Evolutionary conservation across 192 early-diverging fungal species (phyloP).

Genomic region (Spinellus fusiger): DNA sequence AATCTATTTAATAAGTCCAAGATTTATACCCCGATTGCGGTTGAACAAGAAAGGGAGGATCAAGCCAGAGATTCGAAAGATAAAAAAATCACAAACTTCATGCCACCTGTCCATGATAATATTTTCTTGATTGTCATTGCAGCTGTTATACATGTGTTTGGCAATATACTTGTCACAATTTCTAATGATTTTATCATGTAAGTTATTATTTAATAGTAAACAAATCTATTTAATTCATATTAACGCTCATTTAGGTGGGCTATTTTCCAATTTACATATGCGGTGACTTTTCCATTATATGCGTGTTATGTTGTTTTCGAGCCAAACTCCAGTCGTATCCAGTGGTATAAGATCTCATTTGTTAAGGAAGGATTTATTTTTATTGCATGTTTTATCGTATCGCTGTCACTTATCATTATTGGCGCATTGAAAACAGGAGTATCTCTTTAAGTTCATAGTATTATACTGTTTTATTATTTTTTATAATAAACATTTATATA

Average conservation of each 20-base stretch:
- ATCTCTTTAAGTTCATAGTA: no score
- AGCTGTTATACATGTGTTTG: slow-evolving; percentile 15
- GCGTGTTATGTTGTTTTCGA: slow-evolving; percentile 5
- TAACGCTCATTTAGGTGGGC: slow-evolving; percentile 7
- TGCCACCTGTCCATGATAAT: slow-evolving; percentile 1
- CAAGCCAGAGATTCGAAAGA: not conserved
- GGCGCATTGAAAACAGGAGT: no score
- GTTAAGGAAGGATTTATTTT: not conserved
- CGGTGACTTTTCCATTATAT: slow-evolving; percentile 18
- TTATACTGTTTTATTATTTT: no score
- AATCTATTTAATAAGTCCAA: slow-evolving; percentile 1
- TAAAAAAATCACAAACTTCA: slow-evolving; percentile 2
- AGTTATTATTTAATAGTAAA: not conserved
- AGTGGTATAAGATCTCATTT: not conserved
- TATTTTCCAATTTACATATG: slow-evolving; percentile 24
- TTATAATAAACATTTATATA: no score
- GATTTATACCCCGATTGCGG: not conserved
- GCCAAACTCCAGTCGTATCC: slow-evolving; percentile 1
- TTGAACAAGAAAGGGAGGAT: slow-evolving; percentile 8
- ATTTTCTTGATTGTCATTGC: slow-evolving; percentile 8
- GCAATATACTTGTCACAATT: slow-evolving; percentile 13
- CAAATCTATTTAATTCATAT: not conserved
- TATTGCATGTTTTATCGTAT: not conserved
- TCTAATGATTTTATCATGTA: slow-evolving; percentile 11
- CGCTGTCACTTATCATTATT: no score